A percentile compares a stretch with the other conserved stretches of the same genome.
Conservation (phyloP, 108 stramenopile genomes). For the Seminavis robusta region DNA sequence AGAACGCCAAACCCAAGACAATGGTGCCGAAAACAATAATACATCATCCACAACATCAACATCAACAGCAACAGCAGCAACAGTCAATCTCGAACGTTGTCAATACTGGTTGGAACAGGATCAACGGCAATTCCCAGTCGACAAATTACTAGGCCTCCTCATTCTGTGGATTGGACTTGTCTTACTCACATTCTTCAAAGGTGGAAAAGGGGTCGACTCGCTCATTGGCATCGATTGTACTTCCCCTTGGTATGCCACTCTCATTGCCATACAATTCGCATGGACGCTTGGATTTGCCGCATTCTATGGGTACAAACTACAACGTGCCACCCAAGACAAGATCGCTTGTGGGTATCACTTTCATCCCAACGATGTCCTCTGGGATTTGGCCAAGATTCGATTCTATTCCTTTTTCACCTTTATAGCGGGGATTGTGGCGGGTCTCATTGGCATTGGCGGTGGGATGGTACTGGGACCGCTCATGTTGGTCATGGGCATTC, state of each 20-base stretch:
- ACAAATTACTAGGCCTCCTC: slow-evolving; percentile 42
- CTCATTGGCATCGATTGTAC: slow-evolving; percentile 53
- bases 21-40: slow-evolving; percentile 11
- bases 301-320: slow-evolving; percentile 37
- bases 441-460: slow-evolving; percentile 71
- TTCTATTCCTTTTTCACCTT: slow-evolving; percentile 60
- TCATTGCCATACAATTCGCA: slow-evolving; percentile 45
- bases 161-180: slow-evolving; percentile 52
- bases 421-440: slow-evolving; percentile 66
- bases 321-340: slow-evolving; percentile 30
- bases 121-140: slow-evolving; percentile 47
- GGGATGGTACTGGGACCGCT: slow-evolving; percentile 71
- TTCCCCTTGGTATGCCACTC: slow-evolving; percentile 41
- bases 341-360: slow-evolving; percentile 45
- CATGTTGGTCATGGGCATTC: slow-evolving; percentile 64
- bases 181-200: slow-evolving; percentile 52
- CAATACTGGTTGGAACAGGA: slow-evolving; percentile 41
- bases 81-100: slow-evolving; percentile 12
- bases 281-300: slow-evolving; percentile 56
- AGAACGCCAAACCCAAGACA: not conserved
- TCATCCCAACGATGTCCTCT: slow-evolving; percentile 46
- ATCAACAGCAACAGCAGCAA: slow-evolving; percentile 1
- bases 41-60: no score
- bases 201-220: slow-evolving; percentile 62
- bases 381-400: slow-evolving; percentile 41